Conservation (phyloP, 2,329 filamentous ascomycete genomes). For the Lachnellula occidentalis region DNA sequence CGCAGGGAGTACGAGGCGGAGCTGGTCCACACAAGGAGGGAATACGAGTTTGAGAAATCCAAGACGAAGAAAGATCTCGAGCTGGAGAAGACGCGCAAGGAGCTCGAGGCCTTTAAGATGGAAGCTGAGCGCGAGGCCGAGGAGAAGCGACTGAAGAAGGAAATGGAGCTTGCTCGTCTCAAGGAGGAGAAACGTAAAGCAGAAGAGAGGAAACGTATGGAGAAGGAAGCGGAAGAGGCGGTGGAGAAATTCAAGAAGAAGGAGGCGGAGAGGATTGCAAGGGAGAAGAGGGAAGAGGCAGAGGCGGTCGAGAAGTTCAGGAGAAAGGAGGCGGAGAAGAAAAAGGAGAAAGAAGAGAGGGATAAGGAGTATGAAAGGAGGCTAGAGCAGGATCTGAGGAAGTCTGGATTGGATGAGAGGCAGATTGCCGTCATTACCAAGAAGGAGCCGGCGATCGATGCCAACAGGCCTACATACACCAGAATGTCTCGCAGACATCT, state of each 20-base stretch:
- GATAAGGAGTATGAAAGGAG: conserved; percentile 39
- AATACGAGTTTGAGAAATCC: conserved; percentile 4
- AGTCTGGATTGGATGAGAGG: conserved; percentile 53
- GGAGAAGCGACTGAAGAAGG: conserved; percentile 39
- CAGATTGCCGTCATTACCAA: conserved; percentile 54
- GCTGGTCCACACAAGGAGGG: background rate
- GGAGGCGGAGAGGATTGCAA: conserved; percentile 39
- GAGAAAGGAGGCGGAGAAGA: conserved; percentile 31
- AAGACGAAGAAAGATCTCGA: conserved; percentile 2
- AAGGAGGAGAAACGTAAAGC: conserved; percentile 41
- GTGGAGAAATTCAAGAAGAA: conserved; percentile 46
- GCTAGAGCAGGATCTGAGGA: conserved; percentile 52
- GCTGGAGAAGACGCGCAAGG: conserved; percentile 37
- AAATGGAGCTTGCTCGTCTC: conserved; percentile 38
- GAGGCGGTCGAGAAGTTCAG: conserved; percentile 49
- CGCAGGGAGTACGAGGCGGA: conserved; percentile 1
- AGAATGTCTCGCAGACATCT: conserved; percentile 57
- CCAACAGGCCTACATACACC: conserved; percentile 51
- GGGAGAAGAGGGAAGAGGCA: conserved; percentile 41
- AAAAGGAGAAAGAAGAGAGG: conserved; percentile 32
- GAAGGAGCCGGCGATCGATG: conserved; percentile 44
- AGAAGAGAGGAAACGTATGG: conserved; percentile 33
- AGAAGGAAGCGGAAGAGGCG: conserved; percentile 43
- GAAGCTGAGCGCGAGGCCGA: conserved; percentile 28
- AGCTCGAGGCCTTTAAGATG: conserved; percentile 41